Percentiles rank a stretch among this genome's conserved stretches.
These are phyloP conservation scores for Gossypium aridum DNA, from an alignment of 441 rosid species.

Conservation along the genomic window DNA sequence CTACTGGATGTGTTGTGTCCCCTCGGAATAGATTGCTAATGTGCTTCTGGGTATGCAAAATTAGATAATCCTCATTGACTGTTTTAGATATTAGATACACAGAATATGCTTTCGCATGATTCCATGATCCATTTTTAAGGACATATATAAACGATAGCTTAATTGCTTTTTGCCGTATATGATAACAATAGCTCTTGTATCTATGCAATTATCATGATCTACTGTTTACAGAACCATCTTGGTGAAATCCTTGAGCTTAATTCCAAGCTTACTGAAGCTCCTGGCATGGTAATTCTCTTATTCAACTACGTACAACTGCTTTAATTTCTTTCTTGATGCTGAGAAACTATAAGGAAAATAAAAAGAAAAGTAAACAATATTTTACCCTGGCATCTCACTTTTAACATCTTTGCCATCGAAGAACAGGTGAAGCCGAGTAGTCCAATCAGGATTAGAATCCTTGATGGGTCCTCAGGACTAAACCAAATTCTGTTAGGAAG, in stretches of 20 bases:
- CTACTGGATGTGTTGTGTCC: no score
- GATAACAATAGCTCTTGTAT: no score
- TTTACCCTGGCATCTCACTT: no score
- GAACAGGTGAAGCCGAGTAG: constrained; percentile 76
- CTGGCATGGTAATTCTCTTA: constrained; percentile 58
- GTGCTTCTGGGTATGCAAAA: no score
- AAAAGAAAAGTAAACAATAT: no score
- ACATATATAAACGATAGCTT: no score
- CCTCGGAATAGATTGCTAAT: not conserved
- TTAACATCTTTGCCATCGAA: constrained; percentile 16
- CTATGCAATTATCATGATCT: no score
- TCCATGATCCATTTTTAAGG: not conserved
- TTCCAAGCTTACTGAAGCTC: constrained; percentile 56
- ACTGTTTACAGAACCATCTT: constrained; percentile 55
- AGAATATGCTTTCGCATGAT: not conserved
- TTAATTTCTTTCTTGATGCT: not conserved
- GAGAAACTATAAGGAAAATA: no score
- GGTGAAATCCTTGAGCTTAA: constrained; percentile 84
- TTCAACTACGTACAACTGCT: not conserved
- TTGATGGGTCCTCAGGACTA: constrained; percentile 78
- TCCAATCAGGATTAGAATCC: constrained; percentile 63
- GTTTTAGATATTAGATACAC: not conserved
- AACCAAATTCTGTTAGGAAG: constrained; percentile 90
- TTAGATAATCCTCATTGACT: not conserved
- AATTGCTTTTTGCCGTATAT: no score